Percentiles rank a stretch among this genome's conserved stretches.
Conservation (phyloP, 805 yeast genomes). For the Middelhovenomyces tepae region DNA sequence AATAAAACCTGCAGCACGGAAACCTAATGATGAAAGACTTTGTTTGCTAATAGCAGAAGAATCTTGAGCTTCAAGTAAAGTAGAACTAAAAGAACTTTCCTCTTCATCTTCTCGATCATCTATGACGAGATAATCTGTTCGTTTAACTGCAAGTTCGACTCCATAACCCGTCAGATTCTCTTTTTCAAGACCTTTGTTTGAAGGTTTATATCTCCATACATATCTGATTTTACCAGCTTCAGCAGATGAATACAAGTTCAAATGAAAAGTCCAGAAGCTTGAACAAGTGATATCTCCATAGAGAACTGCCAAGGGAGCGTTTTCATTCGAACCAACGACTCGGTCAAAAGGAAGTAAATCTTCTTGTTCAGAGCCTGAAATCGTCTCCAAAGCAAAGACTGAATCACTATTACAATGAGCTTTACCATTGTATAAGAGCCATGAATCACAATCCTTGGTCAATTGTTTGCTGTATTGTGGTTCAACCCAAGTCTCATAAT, state of each 20-base stretch:
- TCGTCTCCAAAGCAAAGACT: conserved; percentile 66
- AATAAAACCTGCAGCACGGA: conserved; percentile 29
- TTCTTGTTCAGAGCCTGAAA: conserved; percentile 24
- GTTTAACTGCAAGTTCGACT: conserved; percentile 50
- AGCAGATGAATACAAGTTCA: conserved; percentile 51
- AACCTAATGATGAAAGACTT: conserved; percentile 22
- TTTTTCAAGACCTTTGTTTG: conserved; percentile 12
- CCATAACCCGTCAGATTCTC: conserved; percentile 49
- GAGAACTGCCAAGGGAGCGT: conserved; percentile 49
- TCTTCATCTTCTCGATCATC: conserved; percentile 43
- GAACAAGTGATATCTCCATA: conserved; percentile 56
- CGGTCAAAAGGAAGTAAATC: conserved; percentile 46
- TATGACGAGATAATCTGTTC: conserved; percentile 57
- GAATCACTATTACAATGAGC: conserved; percentile 61
- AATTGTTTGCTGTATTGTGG: conserved; percentile 25
- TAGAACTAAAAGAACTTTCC: conserved; percentile 6
- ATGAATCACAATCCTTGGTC: conserved; percentile 33
- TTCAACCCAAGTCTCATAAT: conserved; percentile 34
- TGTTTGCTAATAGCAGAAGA: conserved; percentile 16
- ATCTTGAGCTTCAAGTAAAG: conserved; percentile 20
- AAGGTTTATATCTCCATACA: conserved; percentile 64
- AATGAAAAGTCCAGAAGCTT: conserved; percentile 48
- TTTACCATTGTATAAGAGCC: conserved; percentile 45
- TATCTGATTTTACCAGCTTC: conserved; percentile 57
- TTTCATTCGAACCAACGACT: conserved; percentile 41